Conservation (phyloP, 192 early-diverging fungal genomes). For the Gigaspora rosea region DNA sequence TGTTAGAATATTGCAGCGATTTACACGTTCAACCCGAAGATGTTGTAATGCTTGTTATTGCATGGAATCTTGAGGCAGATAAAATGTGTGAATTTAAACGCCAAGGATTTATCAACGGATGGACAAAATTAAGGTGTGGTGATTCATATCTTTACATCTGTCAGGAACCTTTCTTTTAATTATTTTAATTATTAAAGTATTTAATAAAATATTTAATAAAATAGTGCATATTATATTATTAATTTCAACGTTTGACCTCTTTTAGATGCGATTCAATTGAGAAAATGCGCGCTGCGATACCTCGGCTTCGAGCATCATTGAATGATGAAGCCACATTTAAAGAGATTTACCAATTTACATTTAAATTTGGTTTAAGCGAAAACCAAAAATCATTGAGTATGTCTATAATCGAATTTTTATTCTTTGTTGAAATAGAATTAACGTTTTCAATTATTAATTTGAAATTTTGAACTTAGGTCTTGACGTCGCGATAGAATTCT, state of each 20-base stretch:
- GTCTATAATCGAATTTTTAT: not conserved
- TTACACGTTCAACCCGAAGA: constrained; percentile 74
- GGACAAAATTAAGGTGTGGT: constrained; percentile 58
- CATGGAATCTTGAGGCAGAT: constrained; percentile 67
- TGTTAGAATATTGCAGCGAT: constrained; percentile 65
- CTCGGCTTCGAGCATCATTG: constrained; percentile 53
- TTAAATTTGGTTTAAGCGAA: constrained; percentile 68
- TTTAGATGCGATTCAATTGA: constrained; percentile 63
- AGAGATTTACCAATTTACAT: constrained; percentile 76
- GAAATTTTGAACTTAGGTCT: constrained; percentile 48
- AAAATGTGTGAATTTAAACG: constrained; percentile 76
- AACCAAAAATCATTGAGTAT: constrained; percentile 77
- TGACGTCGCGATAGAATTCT: constrained; percentile 76
- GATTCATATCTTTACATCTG: not conserved
- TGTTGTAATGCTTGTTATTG: constrained; percentile 69
- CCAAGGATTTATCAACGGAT: constrained; percentile 73
- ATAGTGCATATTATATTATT: not conserved
- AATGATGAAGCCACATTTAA: constrained; percentile 59
- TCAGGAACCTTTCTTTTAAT: not conserved
- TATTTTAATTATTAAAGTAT: constrained; percentile 10
- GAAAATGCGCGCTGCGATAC: constrained; percentile 58
- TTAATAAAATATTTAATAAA: constrained; percentile 17
- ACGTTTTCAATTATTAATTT: not conserved
- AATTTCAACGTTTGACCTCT: not conserved
- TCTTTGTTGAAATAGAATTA: not conserved